A percentile compares a stretch with the other conserved stretches of the same genome.
phyloP scores from a whole-genome alignment of 805 yeast genomes.

The Pichia pseudocactophila region DNA sequence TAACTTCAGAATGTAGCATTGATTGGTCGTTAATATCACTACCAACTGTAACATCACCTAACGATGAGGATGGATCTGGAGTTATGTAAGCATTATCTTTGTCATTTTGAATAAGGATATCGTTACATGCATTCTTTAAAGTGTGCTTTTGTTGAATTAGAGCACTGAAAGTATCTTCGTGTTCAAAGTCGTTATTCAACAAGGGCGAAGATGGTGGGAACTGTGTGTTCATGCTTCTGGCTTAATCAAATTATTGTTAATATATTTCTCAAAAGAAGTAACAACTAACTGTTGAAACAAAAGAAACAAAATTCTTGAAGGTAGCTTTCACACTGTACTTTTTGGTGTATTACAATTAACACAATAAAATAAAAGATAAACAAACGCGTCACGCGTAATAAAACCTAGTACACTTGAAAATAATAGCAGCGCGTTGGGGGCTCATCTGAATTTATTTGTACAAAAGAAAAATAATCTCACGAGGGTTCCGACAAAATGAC shows the following conservation, averaged over 20 bases:
- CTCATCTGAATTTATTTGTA: background rate
- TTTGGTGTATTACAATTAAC: background rate
- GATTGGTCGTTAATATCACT: background rate
- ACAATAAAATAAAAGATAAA: background rate
- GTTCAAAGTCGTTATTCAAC: conserved; percentile 8
- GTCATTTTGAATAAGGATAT: background rate
- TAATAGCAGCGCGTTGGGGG: background rate
- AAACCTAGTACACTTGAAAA: too few relatives aligned
- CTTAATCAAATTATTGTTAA: background rate
- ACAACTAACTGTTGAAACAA: too few relatives aligned
- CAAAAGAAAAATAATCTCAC: too few relatives aligned
- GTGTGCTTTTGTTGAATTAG: background rate
- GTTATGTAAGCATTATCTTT: conserved; percentile 43
- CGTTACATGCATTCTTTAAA: background rate
- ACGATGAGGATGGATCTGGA: conserved; percentile 61
- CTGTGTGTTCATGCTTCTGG: conserved; percentile 12
- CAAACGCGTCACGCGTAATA: background rate
- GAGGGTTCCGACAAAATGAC: too few relatives aligned
- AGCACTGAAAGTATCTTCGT: background rate
- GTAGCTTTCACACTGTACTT: background rate
- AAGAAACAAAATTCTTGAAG: too few relatives aligned
- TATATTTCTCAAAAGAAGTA: too few relatives aligned
- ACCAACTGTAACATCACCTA: conserved; percentile 26
- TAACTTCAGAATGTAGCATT: background rate
- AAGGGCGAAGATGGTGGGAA: conserved; percentile 31